Base-by-base conservation (phyloP, 176 grass and related monocot genomes). In the Panicum miliaceum region DNA sequence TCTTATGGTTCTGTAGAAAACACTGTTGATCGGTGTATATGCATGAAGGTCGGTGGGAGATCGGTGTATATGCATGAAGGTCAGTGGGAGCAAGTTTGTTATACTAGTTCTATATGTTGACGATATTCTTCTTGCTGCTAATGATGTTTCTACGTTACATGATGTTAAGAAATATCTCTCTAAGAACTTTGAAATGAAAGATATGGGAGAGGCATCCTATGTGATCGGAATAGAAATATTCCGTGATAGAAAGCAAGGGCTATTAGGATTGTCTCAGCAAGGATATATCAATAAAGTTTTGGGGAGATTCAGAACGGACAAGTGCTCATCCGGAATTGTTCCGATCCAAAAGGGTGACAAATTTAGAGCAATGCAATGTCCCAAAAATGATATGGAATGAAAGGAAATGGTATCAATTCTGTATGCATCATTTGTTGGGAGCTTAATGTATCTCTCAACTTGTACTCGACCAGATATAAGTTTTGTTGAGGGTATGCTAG, bases 181-280 rank as follows among this genome's bases (percentile, higher is more conserved):
- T 6, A 85, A 11, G 5, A 77, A 85, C 20, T 79, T 86, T 71
- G 64, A 86, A 57, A 85, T 86, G 32, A 86, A 65, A 18, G 41
- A 72, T 72, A 80, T 84, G 19, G 36, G 26, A 11, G 48, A 86
- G 19, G 75, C 74, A 29, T 61, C 50, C 20, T 80, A 50, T 47
- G 63, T 86, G 1, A 51, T 68, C 11, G 43, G 37, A 51, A 80
- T 80, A 66, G 54, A 78, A 63, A 77, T 76, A 76, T 76, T 76
- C 5, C 6, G 0, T 58, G 73, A 76, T 23, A 52, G 51, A 45
- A 64, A 19, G 73, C 23, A 63, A 75, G 52, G 56, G 64, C 22
- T 84, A 5, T 32, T 84, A 5, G 35, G 81, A 50, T 75, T 84
- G 13, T 75, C 81, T 76, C 69, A 75, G n/a, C 64, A 84, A 51